Evolutionary conservation across 1,284 basidiomycete species (phyloP), one percentile per base, ranked within the genome.

Genomic region (Cerrena zonata): DNA sequence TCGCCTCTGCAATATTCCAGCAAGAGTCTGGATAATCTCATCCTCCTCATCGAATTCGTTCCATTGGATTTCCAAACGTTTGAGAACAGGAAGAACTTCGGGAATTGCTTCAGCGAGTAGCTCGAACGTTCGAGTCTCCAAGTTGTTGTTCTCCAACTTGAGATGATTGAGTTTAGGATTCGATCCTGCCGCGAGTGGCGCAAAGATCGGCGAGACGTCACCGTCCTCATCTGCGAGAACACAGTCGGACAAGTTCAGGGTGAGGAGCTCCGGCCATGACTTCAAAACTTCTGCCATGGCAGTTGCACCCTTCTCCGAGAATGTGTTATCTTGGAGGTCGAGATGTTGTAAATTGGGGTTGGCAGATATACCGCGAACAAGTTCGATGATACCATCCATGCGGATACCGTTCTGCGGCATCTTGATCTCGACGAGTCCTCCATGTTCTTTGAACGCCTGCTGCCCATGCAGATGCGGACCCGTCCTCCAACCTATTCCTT

Each of bases 391-490:
- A 5, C 96, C 95, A 56, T 89, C 86, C 86, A 92, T 93, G 56
- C 94, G 79, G 61, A 99, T 97, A 2, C 94, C 96, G 64, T 99
- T 98, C 75, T 98, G 95, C 37, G 90, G 91, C 85, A 99, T 88
- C 57, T 89, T 80, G 36, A 99, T 89, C 62, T 96, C 92, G 46
- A 76, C 74, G 22, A 99, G 78, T 7, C 80, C 81, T 3, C 81
- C 84, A 64, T 97, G 94, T 37, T 84, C 89, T 5, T 82, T 84
- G 60, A 95, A 95, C 1, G 94, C 94, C n/a, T 44, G 83, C 78
- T 1, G 91, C 92, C 89, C 93, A 98, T 5, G 79, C 76, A 1
- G 74, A 61, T 0, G 95, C 91, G 1, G 86, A 89, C 38, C 92
- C 94, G 63, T 96, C 87, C 74, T 98, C 94, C 47, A 98, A 77